Evolutionary conservation across 2,329 filamentous ascomycete genomes (phyloP).

Genomic region (Chrysosporium keratinophilum): DNA sequence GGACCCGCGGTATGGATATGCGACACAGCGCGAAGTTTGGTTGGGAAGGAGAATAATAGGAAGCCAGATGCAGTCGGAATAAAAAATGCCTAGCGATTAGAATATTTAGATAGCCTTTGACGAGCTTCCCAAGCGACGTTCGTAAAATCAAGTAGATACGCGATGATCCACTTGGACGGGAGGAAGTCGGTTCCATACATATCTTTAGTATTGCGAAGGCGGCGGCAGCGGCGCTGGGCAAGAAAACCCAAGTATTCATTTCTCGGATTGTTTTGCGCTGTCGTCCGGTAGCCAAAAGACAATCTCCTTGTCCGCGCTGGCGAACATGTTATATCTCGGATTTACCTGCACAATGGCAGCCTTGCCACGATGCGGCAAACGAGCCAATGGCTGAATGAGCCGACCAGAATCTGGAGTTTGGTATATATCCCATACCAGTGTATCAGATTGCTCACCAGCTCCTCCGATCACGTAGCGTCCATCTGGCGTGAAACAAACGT

Average conservation of each 20-base stretch:
- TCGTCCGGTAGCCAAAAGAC: slow-evolving; percentile 69
- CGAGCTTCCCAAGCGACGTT: too few relatives aligned
- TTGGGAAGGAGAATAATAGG: slow-evolving; percentile 53
- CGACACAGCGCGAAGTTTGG: slow-evolving; percentile 53
- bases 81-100: too few relatives aligned
- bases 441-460: slow-evolving; percentile 54
- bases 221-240: too few relatives aligned
- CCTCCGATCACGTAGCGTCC: slow-evolving; percentile 81
- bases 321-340: slow-evolving; percentile 82
- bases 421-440: slow-evolving; percentile 79
- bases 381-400: slow-evolving; percentile 37
- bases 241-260: slow-evolving; percentile 18
- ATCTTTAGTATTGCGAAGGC: too few relatives aligned
- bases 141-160: too few relatives aligned
- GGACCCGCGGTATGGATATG: slow-evolving; percentile 57
- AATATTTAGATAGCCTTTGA: too few relatives aligned
- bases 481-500: slow-evolving; percentile 82
- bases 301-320: slow-evolving; percentile 76
- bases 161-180: too few relatives aligned
- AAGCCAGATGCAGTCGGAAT: slow-evolving; percentile 14
- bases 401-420: slow-evolving; percentile 45
- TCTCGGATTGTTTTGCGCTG: slow-evolving; percentile 25
- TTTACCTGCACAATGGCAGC: slow-evolving; percentile 43
- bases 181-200: too few relatives aligned
- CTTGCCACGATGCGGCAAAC: slow-evolving; percentile 44